Evolutionary conservation across 495 filamentous ascomycete species (phyloP).

Genomic region (Penicillium maclennaniae): DNA sequence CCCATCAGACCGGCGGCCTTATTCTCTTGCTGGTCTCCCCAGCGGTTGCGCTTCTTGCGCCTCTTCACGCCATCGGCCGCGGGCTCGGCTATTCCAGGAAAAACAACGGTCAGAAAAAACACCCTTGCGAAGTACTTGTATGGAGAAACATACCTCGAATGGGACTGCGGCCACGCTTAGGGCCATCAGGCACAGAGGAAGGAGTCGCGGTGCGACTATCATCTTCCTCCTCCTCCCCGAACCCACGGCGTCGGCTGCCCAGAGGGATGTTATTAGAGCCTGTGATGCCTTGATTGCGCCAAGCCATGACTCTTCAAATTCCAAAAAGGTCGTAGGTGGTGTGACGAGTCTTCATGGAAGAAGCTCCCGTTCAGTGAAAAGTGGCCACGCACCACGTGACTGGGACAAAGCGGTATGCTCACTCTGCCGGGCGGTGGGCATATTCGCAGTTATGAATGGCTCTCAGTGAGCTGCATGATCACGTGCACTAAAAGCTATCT

Average conservation of each 20-base stretch:
- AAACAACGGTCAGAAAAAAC: neutral
- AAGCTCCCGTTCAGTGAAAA: constrained; percentile 6
- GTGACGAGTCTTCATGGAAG: neutral
- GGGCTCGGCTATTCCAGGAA: constrained; percentile 36
- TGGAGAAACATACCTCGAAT: constrained; percentile 47
- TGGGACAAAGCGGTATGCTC: neutral
- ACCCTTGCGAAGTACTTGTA: neutral
- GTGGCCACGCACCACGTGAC: constrained; percentile 12
- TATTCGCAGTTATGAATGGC: neutral
- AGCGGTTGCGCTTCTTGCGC: constrained; percentile 97
- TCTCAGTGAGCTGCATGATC: neutral
- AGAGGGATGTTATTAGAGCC: constrained; percentile 98
- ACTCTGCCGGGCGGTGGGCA: neutral
- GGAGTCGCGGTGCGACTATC: constrained; percentile 55
- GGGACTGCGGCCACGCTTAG: constrained; percentile 76
- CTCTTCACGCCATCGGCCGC: constrained; percentile 69
- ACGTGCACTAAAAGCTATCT: too few species aligned
- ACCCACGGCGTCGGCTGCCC: constrained; percentile 83
- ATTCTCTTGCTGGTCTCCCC: constrained; percentile 94
- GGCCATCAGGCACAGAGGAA: constrained; percentile 47
- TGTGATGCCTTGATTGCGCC: constrained; percentile 93
- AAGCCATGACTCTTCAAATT: constrained; percentile 58
- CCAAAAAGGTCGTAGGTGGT: constrained; percentile 16
- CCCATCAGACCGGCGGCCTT: constrained; percentile 98
- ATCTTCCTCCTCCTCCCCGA: constrained; percentile 67